phyloP scores from a whole-genome alignment of 2,329 filamentous ascomycete species.

The Aspergillus melleus region DNA sequence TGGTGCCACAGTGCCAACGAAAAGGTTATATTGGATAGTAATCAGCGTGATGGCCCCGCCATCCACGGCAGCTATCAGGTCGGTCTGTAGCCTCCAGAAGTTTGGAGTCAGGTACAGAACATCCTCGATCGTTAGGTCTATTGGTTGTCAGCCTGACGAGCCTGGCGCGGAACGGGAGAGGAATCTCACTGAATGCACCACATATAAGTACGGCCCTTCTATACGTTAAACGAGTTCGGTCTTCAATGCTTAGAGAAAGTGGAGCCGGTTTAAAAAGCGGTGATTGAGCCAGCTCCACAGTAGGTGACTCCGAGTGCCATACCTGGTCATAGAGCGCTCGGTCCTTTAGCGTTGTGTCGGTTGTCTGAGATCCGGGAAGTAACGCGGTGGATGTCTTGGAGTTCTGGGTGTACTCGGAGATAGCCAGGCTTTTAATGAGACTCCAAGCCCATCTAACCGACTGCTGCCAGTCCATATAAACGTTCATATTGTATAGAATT shows the following conservation, averaged over 20 bases:
- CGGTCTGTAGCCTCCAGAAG: conserved; percentile 12
- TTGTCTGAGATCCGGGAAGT: neutral
- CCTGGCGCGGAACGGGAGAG: neutral
- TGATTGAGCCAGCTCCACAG: neutral
- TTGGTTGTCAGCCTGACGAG: neutral
- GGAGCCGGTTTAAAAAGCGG: neutral
- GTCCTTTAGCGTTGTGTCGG: neutral
- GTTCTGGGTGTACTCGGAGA: neutral
- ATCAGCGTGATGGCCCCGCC: conserved; percentile 11
- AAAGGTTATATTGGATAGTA: conserved; percentile 25
- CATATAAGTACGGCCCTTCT: neutral
- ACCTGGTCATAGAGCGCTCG: neutral
- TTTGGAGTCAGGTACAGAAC: conserved; percentile 4
- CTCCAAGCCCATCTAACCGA: neutral
- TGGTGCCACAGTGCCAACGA: conserved; percentile 21
- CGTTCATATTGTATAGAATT: neutral
- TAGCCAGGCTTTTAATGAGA: neutral
- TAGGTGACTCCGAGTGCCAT: neutral
- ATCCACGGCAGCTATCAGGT: conserved; percentile 4
- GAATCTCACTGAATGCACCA: neutral
- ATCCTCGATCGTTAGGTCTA: conserved; percentile 11
- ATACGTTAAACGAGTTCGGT: neutral
- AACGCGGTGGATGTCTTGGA: neutral
- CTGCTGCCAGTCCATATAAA: neutral
- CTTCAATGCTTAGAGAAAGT: neutral